phyloP scores from a whole-genome alignment of 2,329 filamentous ascomycete species.

The Xylariomycetidae sp. region DNA sequence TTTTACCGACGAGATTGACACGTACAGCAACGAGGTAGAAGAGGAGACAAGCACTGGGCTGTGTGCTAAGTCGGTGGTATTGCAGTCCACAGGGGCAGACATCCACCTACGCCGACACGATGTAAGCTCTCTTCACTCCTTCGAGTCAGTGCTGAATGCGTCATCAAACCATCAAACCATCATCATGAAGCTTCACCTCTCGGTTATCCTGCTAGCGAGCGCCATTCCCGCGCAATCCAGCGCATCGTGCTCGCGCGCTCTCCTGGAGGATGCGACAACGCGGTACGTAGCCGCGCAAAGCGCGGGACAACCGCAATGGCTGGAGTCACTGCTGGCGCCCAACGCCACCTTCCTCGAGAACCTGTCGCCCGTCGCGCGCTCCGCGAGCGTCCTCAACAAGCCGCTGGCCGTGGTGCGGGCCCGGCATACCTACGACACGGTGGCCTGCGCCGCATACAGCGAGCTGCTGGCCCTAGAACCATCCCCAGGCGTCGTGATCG shows the following conservation, averaged over 20 bases:
- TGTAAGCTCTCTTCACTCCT: no score
- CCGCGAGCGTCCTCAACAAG: constrained; percentile 7
- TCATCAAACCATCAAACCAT: no score
- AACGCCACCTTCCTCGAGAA: constrained; percentile 14
- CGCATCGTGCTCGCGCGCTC: constrained; percentile 17
- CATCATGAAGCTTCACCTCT: no score
- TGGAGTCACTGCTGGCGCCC: constrained; percentile 8
- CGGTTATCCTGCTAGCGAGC: no score
- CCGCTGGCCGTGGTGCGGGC: constrained; percentile 9
- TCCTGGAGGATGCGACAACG: constrained; percentile 17
- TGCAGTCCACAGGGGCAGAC: no score
- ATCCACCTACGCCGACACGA: no score
- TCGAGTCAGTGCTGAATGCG: no score
- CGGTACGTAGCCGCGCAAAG: constrained; percentile 20
- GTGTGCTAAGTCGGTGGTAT: no score
- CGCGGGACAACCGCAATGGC: constrained; percentile 14
- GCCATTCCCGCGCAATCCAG: no score
- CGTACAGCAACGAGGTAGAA: no score
- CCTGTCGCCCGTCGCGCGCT: constrained; percentile 5
- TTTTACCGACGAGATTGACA: no score
- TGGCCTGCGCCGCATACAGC: constrained; percentile 18
- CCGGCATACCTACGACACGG: constrained; percentile 18
- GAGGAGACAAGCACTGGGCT: no score
- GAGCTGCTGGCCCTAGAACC: constrained; percentile 9
- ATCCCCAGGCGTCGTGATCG: constrained; percentile 16